Percentiles rank a stretch among this genome's conserved stretches.
These are phyloP conservation scores for Cupressus sempervirens DNA, from an alignment of 75 land plant genomes.

Conservation along the genomic window DNA sequence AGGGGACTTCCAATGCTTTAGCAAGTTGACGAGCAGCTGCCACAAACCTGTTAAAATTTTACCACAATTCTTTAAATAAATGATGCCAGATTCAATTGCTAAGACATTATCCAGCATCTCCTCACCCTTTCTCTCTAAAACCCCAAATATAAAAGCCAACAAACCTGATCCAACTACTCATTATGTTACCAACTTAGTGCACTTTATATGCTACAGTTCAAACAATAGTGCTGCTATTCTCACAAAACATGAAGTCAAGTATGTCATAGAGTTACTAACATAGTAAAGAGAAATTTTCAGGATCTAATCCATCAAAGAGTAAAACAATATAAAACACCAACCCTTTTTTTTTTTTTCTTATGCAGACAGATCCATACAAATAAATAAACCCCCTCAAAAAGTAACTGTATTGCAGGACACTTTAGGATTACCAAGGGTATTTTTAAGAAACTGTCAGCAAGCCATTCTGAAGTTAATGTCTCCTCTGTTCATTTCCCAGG, in stretches of 20 bases:
- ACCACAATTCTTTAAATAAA: neutral
- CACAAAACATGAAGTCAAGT: neutral
- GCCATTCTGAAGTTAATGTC: too few species aligned
- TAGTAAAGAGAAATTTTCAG: neutral
- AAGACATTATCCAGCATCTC: neutral
- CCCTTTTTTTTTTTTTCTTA: neutral
- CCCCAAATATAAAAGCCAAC: neutral
- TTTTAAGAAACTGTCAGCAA: too few species aligned
- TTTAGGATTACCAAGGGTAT: too few species aligned
- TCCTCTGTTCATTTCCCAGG: too few species aligned
- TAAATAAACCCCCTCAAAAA: neutral
- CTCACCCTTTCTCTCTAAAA: neutral
- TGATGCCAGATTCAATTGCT: neutral
- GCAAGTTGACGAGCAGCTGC: conserved; percentile 46
- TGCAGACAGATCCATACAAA: neutral
- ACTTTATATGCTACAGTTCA: neutral
- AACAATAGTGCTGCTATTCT: neutral
- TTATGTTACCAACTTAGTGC: neutral
- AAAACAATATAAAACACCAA: neutral
- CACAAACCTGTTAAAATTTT: conserved; percentile 29
- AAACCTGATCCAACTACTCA: neutral
- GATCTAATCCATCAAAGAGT: neutral
- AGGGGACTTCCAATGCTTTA: conserved; percentile 91
- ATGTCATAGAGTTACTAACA: neutral
- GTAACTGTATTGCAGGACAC: too few species aligned